Evolutionary conservation across 345 rosid species (phyloP).

Genomic region (Limnanthes douglasii): DNA sequence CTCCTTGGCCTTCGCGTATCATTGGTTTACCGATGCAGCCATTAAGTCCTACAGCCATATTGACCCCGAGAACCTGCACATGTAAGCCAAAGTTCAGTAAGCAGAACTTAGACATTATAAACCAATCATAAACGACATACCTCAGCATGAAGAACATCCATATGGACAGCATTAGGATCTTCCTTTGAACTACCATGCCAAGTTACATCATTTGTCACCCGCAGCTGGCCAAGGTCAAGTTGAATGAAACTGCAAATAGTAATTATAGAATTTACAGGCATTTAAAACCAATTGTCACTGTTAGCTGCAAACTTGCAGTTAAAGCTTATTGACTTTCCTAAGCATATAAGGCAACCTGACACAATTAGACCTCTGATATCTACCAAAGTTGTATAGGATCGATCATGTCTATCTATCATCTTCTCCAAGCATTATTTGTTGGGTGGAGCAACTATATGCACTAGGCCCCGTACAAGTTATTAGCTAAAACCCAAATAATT

Average conservation of each 20-base stretch:
- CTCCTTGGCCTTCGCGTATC: conserved; percentile 79
- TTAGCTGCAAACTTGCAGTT: too few relatives aligned
- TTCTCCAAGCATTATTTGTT: too few relatives aligned
- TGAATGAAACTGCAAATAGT: conserved; percentile 67
- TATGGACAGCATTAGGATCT: conserved; percentile 88
- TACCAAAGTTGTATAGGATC: too few relatives aligned
- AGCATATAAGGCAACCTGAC: too few relatives aligned
- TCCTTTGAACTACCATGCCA: conserved; percentile 87
- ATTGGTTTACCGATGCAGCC: conserved; percentile 76
- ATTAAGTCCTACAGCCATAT: conserved; percentile 85
- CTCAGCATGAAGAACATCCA: conserved; percentile 93
- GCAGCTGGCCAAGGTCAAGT: conserved; percentile 86
- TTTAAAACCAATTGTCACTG: conserved; percentile 6
- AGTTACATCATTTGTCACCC: conserved; percentile 73
- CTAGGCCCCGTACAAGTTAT: too few relatives aligned
- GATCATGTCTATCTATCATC: too few relatives aligned
- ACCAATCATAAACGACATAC: conserved; percentile 20
- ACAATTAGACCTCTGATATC: too few relatives aligned
- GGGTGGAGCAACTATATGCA: too few relatives aligned
- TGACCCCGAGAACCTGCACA: conserved; percentile 77
- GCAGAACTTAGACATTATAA: conserved; percentile 3
- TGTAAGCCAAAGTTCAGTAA: conserved; percentile 7
- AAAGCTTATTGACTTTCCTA: too few relatives aligned
- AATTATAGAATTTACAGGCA: conserved; percentile 3
- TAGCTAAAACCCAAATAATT: too few relatives aligned